A percentile compares a stretch with the other conserved stretches of the same genome.
Evolutionary conservation across 2,329 filamentous ascomycete genomes (phyloP).

Genomic region (Fusarium liriodendri): DNA sequence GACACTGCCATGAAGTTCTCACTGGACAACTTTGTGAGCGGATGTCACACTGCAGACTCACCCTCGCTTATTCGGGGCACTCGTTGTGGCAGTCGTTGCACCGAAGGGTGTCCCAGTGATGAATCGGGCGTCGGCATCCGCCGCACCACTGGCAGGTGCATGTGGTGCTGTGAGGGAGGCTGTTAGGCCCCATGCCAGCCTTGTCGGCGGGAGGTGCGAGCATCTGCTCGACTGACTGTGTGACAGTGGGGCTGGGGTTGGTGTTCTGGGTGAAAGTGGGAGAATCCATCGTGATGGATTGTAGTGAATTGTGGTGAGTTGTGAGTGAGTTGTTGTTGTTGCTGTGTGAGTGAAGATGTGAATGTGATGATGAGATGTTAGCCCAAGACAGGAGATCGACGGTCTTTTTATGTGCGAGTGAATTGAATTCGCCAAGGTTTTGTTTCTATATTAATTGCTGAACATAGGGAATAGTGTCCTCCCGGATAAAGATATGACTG

Average conservation of each 20-base stretch:
- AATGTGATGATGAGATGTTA: background rate
- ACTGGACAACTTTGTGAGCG: background rate
- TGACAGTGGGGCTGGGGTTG: too few species aligned
- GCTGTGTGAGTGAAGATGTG: background rate
- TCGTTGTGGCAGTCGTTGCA: background rate
- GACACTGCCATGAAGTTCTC: background rate
- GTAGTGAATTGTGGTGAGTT: background rate
- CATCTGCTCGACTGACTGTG: background rate
- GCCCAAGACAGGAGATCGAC: background rate
- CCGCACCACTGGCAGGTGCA: background rate
- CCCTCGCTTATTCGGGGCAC: background rate
- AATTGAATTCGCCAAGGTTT: fast-evolving
- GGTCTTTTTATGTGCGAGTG: background rate
- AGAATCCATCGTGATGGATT: background rate
- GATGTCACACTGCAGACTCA: background rate
- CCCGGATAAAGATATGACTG: background rate
- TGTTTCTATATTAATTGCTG: background rate
- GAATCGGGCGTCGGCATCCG: background rate
- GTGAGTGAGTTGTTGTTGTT: background rate
- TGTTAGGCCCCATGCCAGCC: background rate
- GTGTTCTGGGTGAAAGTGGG: background rate
- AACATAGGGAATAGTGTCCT: too few species aligned
- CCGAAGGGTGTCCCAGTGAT: background rate
- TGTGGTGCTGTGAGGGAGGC: background rate
- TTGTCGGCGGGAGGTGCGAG: background rate